Evolutionary conservation across 352 stramenopile genomes (phyloP), one percentile per base, ranked within the genome.

Genomic region (Pythium phragmitis): DNA sequence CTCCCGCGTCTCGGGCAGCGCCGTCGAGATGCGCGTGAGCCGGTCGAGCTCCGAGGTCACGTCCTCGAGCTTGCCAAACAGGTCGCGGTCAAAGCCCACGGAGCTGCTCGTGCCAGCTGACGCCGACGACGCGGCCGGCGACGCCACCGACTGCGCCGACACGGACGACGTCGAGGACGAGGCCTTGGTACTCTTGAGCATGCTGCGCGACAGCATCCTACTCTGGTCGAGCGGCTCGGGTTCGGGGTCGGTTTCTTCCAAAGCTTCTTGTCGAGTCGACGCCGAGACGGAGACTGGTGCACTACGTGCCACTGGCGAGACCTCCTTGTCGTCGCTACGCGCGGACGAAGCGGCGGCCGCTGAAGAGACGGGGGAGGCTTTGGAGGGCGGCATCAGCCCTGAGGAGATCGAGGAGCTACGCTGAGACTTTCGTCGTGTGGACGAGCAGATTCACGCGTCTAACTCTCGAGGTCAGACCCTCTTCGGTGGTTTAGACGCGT

Each of bases 31-130:
- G 4, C 70, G 69, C 17, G 43, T 28, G 26, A 91, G 65, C 3
- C 73, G 67, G 26, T 72, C 73, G 37, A 91, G 69, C 60, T 83
- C 76, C 14, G 53, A 63, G 21, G 60, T 85, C 19, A 91, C 70
- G 23, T 85, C 74, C 54, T 88, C 77, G 39, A 88, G 85, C 56
- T 71, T 73, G 17, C 63, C 69, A 55, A 91, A 87, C 50, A 89
- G 77, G 5, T 70, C 71, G 56, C 81, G 77, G 60, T 90, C 81
- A 30, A 90, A 57, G 14, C 67, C 67, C 21, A 51, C 52, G 14
- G 49, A 60, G 21, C 26, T 21, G 33, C 17, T 26, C 39, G 59
- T 52, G 19, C 41, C 28, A 6, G 36, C 33, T 9, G 48, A 37
- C 37, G 58, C 47, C 48, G 56, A 55, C 16, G 39, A 42, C 42